Evolutionary conservation across 345 rosid species (phyloP), one percentile per base, ranked within the genome.

Genomic region (Corchorus olitorius): DNA sequence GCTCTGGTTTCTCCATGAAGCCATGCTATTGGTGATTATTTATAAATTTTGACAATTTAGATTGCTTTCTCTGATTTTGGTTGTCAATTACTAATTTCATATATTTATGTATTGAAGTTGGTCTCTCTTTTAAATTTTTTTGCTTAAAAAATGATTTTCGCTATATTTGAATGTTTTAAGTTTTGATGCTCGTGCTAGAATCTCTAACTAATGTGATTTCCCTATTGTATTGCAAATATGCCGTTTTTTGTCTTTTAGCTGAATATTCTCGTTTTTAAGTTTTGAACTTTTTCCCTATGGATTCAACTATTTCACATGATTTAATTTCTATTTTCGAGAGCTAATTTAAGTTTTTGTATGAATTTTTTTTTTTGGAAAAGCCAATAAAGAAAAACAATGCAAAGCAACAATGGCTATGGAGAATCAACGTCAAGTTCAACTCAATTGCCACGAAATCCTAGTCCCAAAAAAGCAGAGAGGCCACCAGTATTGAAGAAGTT

Each of bases 401-500:
- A 15, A 15, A 66, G 63, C 39, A 65, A 41, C 34, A 39, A 19
- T 63, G 65, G 49, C 67, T 53, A 45, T 37, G 67, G 55, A 63
- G 74, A 50, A 60, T 59, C 75, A 53, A 33, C 33, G 63, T 37
- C 53, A 15, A 12, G 35, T 33, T 37, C 53, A 15, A 12, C 46
- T 33, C 65, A 41, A 50, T 20, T 39, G 3, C 34, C 41, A 0
- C 37, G 33, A 35, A 74, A 62, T 45, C 75, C 80, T 55, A 78
- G 49, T 75, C 46, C 78, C 3, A 78, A 60, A 74, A 86, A 73
- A n/a, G 72, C 81, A n/a, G 93, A 81, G 81, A 76, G 79, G 79
- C 90, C 90, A 19, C 91, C 90, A 14, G 81, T 89, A 6, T 83
- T 84, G 70, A 88, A 87, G 82, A 88, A 85, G 73, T 82, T 89